Base-by-base conservation (phyloP, 331 rosid genomes). In the Phaseolus coccineus region DNA sequence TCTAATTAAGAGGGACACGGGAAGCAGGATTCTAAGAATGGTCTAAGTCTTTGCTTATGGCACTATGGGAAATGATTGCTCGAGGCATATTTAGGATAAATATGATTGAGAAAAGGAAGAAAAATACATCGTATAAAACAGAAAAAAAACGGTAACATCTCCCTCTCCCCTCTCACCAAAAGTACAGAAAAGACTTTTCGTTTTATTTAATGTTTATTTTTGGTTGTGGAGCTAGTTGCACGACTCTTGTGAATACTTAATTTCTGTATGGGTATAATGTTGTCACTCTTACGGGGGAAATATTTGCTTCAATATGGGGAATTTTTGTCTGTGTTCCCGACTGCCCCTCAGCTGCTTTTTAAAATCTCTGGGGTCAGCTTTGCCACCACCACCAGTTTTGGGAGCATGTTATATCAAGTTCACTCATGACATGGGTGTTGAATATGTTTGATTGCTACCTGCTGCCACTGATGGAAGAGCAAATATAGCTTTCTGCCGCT, bases 341-440 rank as follows among this genome's bases (percentile, higher is more conserved):
- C 83, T 58, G 86, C 89, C 89, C 91, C 91, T 81, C 85, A 81
- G 93, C 82, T 84, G 82, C 78, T 80, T 87, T 93, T 87, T 85
- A 73, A 78, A 82, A 87, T 86, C 90, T 67, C 24, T 78, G 94
- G 93, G 90, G 97, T 85, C 83, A 79, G 84, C 46, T 78, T 57
- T 63, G 15, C 51, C 51, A 46, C 51, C 51, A 46, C 79, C 77
- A 79, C 61, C 83, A 31, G 67, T 52, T 75, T 79, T 42, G 19
- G 82, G 69, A 51, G 35, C 78, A 30, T 69, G 62, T 24, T 24
- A 10, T 11, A 80, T 37, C 56, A 35, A 33, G 76, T 46, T 77
- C 44, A 10, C 13, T 42, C 48, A 8, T 42, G 13, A 8, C 69
- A 81, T 30, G 83, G 42, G 50, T 66, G 71, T 44, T 62, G 44